Conservation (phyloP, 2,329 filamentous ascomycete genomes). For the Shiraia sp. region DNA sequence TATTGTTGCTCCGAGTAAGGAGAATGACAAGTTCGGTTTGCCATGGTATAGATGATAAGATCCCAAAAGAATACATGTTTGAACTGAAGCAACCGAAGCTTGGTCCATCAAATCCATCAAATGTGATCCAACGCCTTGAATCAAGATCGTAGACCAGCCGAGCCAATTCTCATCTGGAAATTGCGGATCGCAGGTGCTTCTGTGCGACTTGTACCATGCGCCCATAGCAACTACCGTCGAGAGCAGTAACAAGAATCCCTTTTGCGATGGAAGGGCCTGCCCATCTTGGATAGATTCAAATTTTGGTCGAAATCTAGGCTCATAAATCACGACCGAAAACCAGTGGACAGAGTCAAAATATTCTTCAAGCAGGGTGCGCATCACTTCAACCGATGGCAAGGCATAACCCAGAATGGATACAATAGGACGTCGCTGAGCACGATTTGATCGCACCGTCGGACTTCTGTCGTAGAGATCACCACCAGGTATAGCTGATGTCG, state of each 20-base stretch:
- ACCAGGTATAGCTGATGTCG: constrained; percentile 43
- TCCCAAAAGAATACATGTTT: constrained; percentile 47
- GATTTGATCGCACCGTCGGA: constrained; percentile 6
- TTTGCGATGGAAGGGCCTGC: constrained; percentile 38
- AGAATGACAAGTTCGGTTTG: constrained; percentile 46
- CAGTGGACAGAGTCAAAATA: constrained; percentile 51
- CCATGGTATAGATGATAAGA: constrained; percentile 50
- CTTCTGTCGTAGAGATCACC: constrained; percentile 15
- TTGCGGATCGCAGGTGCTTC: constrained; percentile 7
- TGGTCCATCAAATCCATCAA: constrained; percentile 50
- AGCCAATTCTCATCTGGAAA: constrained; percentile 14
- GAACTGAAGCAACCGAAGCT: constrained; percentile 43
- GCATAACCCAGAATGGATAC: constrained; percentile 8
- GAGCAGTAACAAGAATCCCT: constrained; percentile 44
- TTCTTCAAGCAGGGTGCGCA: constrained; percentile 43
- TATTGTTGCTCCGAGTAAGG: constrained; percentile 45
- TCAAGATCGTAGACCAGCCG: constrained; percentile 17
- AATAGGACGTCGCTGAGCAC: constrained; percentile 25
- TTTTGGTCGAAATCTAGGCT: constrained; percentile 45
- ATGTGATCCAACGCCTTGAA: constrained; percentile 37
- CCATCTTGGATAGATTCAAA: constrained; percentile 41
- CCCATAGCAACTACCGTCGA: constrained; percentile 46
- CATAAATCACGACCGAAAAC: constrained; percentile 51
- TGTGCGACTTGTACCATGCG: constrained; percentile 45
- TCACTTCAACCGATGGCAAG: constrained; percentile 34